Evolutionary conservation across 1,139 yeast species (phyloP).

Genomic region (Candida sanyaensis): DNA sequence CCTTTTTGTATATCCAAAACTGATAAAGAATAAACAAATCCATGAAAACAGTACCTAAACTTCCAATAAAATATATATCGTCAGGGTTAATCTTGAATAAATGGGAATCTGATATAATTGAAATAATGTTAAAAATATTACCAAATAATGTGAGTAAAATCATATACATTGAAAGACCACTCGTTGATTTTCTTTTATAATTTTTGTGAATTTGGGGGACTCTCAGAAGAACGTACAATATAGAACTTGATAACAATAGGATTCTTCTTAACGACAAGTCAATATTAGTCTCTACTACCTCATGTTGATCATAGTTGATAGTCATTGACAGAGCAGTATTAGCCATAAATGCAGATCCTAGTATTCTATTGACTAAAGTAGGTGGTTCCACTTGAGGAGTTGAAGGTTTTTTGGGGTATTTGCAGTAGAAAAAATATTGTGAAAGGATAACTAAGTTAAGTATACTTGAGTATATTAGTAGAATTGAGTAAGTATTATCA

Average conservation of each 20-base stretch:
- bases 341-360: conserved; percentile 5
- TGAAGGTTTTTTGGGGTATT: neutral
- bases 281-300: neutral
- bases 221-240: conserved; percentile 50
- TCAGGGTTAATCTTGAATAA: conserved; percentile 1
- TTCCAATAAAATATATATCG: conserved; percentile 33
- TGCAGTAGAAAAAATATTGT: conserved; percentile 44
- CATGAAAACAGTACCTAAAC: conserved; percentile 37
- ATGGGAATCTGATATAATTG: conserved; percentile 31
- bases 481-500: conserved; percentile 47
- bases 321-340: neutral
- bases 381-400: conserved; percentile 2
- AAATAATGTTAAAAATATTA: conserved; percentile 35
- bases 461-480: conserved; percentile 57
- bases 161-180: conserved; percentile 38
- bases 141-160: conserved; percentile 41
- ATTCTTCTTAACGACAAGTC: neutral
- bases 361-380: conserved; percentile 2
- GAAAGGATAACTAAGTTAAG: conserved; percentile 71
- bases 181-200: conserved; percentile 29
- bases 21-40: conserved; percentile 37
- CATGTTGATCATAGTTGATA: neutral
- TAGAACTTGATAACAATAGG: neutral
- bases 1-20: conserved; percentile 26
- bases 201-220: conserved; percentile 69